Evolutionary conservation across 768 basidiomycete genomes (phyloP), one percentile per base, ranked within the genome.

Genomic region (Phlegmacium glaucopus): DNA sequence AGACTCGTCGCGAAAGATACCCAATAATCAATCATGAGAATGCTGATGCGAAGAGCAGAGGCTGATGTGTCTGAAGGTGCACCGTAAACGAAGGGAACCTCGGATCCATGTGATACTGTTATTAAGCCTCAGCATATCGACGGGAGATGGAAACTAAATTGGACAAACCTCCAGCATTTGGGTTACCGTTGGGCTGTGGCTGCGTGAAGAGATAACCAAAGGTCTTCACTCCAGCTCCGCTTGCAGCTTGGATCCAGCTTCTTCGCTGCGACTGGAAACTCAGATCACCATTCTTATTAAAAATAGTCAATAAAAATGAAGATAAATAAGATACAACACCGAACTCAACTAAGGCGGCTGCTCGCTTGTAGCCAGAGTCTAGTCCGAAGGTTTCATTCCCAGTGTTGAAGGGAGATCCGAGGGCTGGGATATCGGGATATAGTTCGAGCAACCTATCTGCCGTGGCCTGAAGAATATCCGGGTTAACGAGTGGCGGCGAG

Each of bases 341-440:
- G 15, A 39, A 40, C 43, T 57, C 28, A 27, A 67, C 70, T 39
- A 72, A 42, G 0, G 65, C 57, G 4, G 70, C 52, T 22, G 49
- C 55, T 4, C 68, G 64, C 49, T 72, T 68, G 55, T 57, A 72
- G 13, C 57, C 53, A 41, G 55, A 49, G 15, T 59, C 51, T 10
- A 72, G 53, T 0, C 75, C 75, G 49, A 76, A 77, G 0, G 73
- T 72, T 17, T 72, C 54, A 49, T 69, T 65, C 5, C 76, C 75
- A 2, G 76, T 78, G 10, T 63, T 64, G 51, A 68, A 79, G 0
- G 77, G 77, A 1, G 72, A 71, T 2, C 77, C 77, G 26, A 64
- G 49, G 11, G 71, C 57, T 16, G 76, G 70, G 29, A 61, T 56
- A 45, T 73, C 60, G 0, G 75, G 75, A 53, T 78, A 78, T 3